phyloP scores from a whole-genome alignment of 2,329 filamentous ascomycete species.

The Zymoseptoria ardabiliae region DNA sequence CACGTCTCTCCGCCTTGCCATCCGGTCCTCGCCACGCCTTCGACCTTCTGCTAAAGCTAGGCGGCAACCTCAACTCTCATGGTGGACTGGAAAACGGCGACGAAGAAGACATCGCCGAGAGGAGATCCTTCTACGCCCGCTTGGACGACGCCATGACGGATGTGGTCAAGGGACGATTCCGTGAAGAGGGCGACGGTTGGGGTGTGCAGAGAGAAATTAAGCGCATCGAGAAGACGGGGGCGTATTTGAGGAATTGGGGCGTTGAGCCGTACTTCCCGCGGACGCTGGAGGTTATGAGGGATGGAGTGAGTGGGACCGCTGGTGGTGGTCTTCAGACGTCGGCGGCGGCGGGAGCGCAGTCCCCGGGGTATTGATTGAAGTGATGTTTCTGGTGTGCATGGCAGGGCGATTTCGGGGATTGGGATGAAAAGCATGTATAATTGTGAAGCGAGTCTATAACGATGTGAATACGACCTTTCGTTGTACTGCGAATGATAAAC shows the following conservation, averaged over 20 bases:
- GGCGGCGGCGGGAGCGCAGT: neutral
- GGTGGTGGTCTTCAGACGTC: neutral
- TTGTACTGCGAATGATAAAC: neutral
- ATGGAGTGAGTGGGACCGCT: slow-evolving; percentile 12
- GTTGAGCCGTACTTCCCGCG: slow-evolving; percentile 48
- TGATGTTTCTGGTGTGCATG: neutral
- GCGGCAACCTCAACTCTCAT: slow-evolving; percentile 49
- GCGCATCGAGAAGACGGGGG: slow-evolving; percentile 49
- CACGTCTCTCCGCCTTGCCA: slow-evolving; percentile 42
- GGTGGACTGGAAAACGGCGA: slow-evolving; percentile 45
- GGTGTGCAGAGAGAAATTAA: slow-evolving; percentile 47
- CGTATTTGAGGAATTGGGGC: slow-evolving; percentile 45
- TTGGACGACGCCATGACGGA: slow-evolving; percentile 47
- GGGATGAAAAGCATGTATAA: neutral
- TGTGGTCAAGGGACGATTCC: slow-evolving; percentile 44
- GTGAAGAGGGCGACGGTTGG: slow-evolving; percentile 46
- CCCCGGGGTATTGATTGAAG: neutral
- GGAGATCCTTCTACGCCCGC: slow-evolving; percentile 43
- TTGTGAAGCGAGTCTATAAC: neutral
- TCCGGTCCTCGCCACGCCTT: slow-evolving; percentile 44
- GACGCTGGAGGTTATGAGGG: slow-evolving; percentile 44
- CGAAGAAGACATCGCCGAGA: slow-evolving; percentile 40
- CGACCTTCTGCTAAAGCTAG: slow-evolving; percentile 48
- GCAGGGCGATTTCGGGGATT: neutral
- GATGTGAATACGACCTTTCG: neutral